phyloP scores from a whole-genome alignment of 371 early-diverging fungal genomes.

The Cokeromyces recurvatus region DNA sequence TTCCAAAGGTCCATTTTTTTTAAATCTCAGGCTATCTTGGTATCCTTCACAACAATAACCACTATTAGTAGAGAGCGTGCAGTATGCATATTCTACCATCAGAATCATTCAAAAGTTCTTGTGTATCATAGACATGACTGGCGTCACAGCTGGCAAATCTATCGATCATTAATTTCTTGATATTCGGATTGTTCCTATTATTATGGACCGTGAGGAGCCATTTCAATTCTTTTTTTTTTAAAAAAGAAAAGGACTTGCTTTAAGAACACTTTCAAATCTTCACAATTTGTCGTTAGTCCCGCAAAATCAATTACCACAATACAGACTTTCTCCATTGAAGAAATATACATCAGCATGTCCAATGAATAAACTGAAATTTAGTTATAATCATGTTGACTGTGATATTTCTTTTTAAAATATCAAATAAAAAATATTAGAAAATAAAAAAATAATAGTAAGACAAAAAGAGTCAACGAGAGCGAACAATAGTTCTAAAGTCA shows the following conservation, averaged over 20 bases:
- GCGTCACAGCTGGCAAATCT: conserved; percentile 6
- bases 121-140: conserved; percentile 10
- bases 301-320: conserved; percentile 12
- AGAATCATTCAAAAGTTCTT: conserved; percentile 12
- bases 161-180: conserved; percentile 11
- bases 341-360: conserved; percentile 10
- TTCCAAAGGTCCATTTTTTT: too few relatives aligned
- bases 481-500: too few relatives aligned
- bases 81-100: too few relatives aligned
- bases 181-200: conserved; percentile 11
- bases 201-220: conserved; percentile 7
- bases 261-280: conserved; percentile 10
- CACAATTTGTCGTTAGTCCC: conserved; percentile 10
- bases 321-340: conserved; percentile 3
- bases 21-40: too few relatives aligned
- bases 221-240: conserved; percentile 9
- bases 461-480: too few relatives aligned
- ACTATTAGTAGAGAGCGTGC: too few relatives aligned
- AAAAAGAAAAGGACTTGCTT: conserved; percentile 9
- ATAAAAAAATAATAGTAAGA: too few relatives aligned
- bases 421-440: too few relatives aligned
- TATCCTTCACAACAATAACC: too few relatives aligned
- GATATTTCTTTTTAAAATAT: too few relatives aligned
- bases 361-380: conserved; percentile 7
- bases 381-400: conserved; percentile 9